Conservation (phyloP, 78 protist genomes). For the Guillardia theta region DNA sequence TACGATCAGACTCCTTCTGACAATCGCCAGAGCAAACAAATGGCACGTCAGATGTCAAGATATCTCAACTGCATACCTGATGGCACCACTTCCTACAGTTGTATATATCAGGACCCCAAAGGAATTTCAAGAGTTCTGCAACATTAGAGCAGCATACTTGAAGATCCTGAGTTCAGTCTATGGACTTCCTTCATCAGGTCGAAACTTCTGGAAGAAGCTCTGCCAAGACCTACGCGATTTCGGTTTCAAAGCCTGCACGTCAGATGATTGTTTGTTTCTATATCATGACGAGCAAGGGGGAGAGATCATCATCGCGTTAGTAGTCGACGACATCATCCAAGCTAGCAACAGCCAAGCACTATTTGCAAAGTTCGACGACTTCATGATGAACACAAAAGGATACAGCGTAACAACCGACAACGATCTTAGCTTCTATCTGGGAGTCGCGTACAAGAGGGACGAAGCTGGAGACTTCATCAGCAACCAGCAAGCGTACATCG, state of each 20-base stretch:
- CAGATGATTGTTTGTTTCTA: background rate
- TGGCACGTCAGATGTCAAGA: too few relatives aligned
- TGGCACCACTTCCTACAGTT: too few relatives aligned
- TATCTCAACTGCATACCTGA: too few relatives aligned
- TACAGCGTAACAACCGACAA: background rate
- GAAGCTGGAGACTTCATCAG: background rate
- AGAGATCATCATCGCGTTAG: background rate
- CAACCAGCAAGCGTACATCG: background rate
- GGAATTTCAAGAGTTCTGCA: too few relatives aligned
- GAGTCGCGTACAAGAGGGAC: background rate
- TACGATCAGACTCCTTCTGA: too few relatives aligned
- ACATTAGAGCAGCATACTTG: too few relatives aligned
- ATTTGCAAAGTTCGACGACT: background rate
- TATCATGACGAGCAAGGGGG: background rate
- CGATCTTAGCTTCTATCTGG: background rate
- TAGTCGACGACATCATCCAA: background rate
- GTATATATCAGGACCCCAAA: too few relatives aligned
- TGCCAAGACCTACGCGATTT: background rate
- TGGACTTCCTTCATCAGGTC: background rate
- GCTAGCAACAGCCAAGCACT: background rate
- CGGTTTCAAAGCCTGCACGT: background rate
- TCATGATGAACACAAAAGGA: background rate
- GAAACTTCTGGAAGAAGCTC: background rate
- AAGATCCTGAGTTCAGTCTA: too few relatives aligned
- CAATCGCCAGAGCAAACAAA: too few relatives aligned